Base-by-base conservation (phyloP, 73 alveolate genomes). In the Paramecium sexaurelia region DNA sequence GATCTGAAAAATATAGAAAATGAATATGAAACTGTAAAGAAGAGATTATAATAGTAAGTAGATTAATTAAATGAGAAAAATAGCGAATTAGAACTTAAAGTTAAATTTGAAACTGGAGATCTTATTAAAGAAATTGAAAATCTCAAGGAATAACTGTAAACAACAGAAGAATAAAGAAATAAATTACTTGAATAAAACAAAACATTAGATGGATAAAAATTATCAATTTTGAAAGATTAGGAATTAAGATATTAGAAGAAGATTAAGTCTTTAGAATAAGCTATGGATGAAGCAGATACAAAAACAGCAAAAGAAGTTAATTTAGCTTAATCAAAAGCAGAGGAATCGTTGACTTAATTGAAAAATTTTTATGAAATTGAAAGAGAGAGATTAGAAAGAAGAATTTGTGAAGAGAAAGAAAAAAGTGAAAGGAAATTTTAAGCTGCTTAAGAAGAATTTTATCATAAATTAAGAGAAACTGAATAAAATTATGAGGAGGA, bases 351-450 rank as follows among this genome's bases (percentile, higher is more conserved):
- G 24, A 61, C 93, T 24, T 91, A 96, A 83, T 95, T 96, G 17
- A 96, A 96, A 91, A 89, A 88, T 56, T 92, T 95, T 55, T 94
- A 92, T 66, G 99, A 96, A 90, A 67, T 55, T 24, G 99, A 96
- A 91, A 94, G 95, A 51, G 95, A 87, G 57, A 75, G 98, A 66
- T 92, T 96, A 15, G 99, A 96, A 84, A 71, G 95, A 15, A 75
- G 98, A 56, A 45, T 96, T 10, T 68, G 87, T 19, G 98, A 96
- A 61, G 98, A 96, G 68, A 94, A 94, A 68, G 94, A 88, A 20
- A 88, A 88, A 55, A 68, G 83, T 39, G 94, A 88, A 29, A 88
- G 71, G 84, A 88, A 82, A 69, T 88, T 55, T 35, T 37, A 67
- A 32, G 32, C 32, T 0, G 85, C 94, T 27, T 39, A 55, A 22